Evolutionary conservation across 805 yeast species (phyloP).

Genomic region (Kazachstania bromeliacearum): DNA sequence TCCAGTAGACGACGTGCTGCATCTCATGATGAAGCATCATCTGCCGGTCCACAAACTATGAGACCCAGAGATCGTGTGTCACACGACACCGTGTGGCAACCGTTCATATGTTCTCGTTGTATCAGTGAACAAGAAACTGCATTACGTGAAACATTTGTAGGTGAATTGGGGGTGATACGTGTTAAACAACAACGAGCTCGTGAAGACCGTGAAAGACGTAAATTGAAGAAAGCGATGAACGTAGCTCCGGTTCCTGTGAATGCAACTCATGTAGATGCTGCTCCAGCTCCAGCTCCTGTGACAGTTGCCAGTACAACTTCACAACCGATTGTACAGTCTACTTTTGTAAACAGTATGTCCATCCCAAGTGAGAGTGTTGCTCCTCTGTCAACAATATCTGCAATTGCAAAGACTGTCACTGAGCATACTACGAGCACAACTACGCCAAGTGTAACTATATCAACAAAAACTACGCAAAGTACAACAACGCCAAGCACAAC

Average conservation of each 20-base stretch:
- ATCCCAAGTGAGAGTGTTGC: no score
- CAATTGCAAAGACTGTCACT: no score
- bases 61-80: slow-evolving; percentile 22
- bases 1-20: no score
- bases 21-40: no score
- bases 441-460: no score
- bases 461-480: no score
- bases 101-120: slow-evolving; percentile 23
- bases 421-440: no score
- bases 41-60: background rate
- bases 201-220: slow-evolving; percentile 24
- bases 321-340: no score
- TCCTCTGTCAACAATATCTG: no score
- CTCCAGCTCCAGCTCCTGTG: background rate
- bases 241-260: background rate
- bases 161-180: slow-evolving; percentile 18
- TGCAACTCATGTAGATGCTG: background rate
- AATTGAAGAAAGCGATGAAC: slow-evolving; percentile 10
- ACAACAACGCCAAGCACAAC: no score
- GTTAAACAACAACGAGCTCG: slow-evolving; percentile 18
- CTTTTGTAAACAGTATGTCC: no score
- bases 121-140: slow-evolving; percentile 16
- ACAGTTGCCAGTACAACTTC: no score
- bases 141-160: slow-evolving; percentile 16
- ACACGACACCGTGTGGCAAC: slow-evolving; percentile 13